Evolutionary conservation across 108 stramenopile genomes (phyloP).

Genomic region (Cylindrotheca fusiformis): DNA sequence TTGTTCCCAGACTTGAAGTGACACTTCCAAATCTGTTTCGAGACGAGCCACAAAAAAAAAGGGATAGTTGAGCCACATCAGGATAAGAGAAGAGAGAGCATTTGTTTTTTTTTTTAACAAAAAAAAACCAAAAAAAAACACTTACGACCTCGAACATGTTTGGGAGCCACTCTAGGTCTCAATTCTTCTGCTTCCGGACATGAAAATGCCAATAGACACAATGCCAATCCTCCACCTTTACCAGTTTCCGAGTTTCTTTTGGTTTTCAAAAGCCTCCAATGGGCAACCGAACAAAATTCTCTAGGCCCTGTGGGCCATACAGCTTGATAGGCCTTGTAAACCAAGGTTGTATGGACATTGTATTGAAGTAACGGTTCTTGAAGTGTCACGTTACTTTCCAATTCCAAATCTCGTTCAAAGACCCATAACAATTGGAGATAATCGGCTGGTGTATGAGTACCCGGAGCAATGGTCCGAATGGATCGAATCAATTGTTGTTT

Average conservation of each 20-base stretch:
- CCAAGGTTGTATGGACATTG: constrained; percentile 36
- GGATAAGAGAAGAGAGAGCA: neutral
- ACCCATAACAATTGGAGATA: constrained; percentile 17
- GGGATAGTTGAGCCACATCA: neutral
- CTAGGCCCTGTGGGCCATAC: constrained; percentile 51
- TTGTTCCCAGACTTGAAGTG: constrained; percentile 5
- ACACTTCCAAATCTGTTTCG: neutral
- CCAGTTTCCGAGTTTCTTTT: neutral
- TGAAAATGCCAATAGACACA: constrained; percentile 38
- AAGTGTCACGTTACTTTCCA: constrained; percentile 7
- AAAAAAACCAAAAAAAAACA: constrained; percentile 9
- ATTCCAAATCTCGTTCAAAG: neutral
- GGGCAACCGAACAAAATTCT: constrained; percentile 39
- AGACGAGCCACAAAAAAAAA: neutral
- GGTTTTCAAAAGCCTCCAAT: constrained; percentile 35
- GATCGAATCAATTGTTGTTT: constrained; percentile 3
- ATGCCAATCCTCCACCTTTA: constrained; percentile 19
- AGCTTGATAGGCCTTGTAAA: constrained; percentile 34
- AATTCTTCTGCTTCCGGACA: constrained; percentile 24
- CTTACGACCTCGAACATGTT: constrained; percentile 31
- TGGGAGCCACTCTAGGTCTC: constrained; percentile 8
- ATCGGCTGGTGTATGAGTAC: constrained; percentile 3
- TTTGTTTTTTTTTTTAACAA: constrained; percentile 4
- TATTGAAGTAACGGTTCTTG: constrained; percentile 4
- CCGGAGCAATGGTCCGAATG: neutral